phyloP scores from a whole-genome alignment of 371 early-diverging fungal species.

The Batkoa obscura region DNA sequence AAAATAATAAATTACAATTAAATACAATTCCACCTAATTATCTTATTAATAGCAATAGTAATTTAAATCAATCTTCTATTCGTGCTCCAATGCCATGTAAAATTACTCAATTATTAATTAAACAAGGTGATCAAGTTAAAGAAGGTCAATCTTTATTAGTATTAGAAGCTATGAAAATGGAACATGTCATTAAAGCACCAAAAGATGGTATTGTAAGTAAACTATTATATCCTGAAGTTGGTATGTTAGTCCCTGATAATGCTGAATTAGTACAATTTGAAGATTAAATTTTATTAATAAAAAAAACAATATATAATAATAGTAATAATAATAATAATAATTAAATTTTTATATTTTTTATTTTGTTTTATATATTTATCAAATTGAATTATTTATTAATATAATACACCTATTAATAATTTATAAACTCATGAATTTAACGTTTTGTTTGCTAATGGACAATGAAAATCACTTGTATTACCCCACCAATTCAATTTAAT shows the following conservation, averaged over 20 bases:
- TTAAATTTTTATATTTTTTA: too few species aligned
- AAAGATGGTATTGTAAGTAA: slow-evolving; percentile 47
- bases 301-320: not conserved
- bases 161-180: slow-evolving; percentile 98
- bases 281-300: slow-evolving; percentile 10
- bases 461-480: not conserved
- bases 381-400: too few species aligned
- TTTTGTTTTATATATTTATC: too few species aligned
- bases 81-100: slow-evolving; percentile 93
- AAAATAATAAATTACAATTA: too few species aligned
- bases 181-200: slow-evolving; percentile 78
- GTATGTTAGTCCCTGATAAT: slow-evolving; percentile 78
- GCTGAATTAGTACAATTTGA: slow-evolving; percentile 60
- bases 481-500: slow-evolving; percentile 15
- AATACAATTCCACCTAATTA: too few species aligned
- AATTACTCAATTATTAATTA: slow-evolving; percentile 67
- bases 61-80: too few species aligned
- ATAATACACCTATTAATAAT: too few species aligned
- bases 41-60: too few species aligned
- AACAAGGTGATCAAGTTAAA: slow-evolving; percentile 62
- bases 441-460: not conserved
- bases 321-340: too few species aligned
- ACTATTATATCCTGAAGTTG: slow-evolving; percentile 49
- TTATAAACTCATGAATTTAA: too few species aligned
- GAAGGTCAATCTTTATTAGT: slow-evolving; percentile 66